Evolutionary conservation across 2,329 filamentous ascomycete species (phyloP).

Genomic region (Corynespora cassiicola): DNA sequence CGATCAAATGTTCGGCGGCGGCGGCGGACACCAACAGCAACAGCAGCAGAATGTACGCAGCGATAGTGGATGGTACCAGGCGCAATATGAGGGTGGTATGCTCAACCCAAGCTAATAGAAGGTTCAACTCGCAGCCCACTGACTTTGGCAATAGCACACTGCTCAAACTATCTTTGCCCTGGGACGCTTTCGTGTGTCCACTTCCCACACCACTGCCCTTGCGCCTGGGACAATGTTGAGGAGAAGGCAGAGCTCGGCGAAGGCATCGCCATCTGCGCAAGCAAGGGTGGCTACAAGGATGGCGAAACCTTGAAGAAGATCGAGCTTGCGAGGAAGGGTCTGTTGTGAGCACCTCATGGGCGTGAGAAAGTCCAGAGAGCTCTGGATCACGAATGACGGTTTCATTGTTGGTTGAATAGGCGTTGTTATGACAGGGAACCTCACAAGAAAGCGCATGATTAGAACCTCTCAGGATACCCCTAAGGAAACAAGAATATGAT

Average conservation of each 20-base stretch:
- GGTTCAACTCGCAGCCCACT: slow-evolving; percentile 17
- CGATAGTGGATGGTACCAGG: slow-evolving; percentile 81
- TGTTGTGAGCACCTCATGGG: slow-evolving; percentile 58
- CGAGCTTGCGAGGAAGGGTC: slow-evolving; percentile 78
- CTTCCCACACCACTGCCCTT: slow-evolving; percentile 97
- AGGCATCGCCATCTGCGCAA: slow-evolving; percentile 75
- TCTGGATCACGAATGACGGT: too few species aligned
- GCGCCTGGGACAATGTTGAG: slow-evolving; percentile 73
- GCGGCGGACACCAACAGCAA: slow-evolving; percentile 62
- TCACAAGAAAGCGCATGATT: background rate
- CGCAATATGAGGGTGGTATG: slow-evolving; percentile 72
- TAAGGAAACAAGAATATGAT: background rate
- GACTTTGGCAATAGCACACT: slow-evolving; percentile 67
- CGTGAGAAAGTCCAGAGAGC: too few species aligned
- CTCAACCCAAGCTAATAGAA: background rate
- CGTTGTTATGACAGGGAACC: background rate
- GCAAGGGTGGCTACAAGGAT: slow-evolving; percentile 75
- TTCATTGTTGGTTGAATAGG: background rate
- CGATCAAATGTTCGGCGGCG: slow-evolving; percentile 90
- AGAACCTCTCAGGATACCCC: background rate
- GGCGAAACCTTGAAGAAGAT: slow-evolving; percentile 78
- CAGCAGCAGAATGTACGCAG: slow-evolving; percentile 81
- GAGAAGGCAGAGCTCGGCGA: slow-evolving; percentile 74
- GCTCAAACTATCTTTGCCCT: slow-evolving; percentile 92
- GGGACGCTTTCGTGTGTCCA: slow-evolving; percentile 94